Percentiles rank a stretch among this genome's conserved stretches.
These are phyloP conservation scores for Papiliotrema flavescens DNA, from an alignment of 1,284 basidiomycete genomes.

Conservation along the genomic window DNA sequence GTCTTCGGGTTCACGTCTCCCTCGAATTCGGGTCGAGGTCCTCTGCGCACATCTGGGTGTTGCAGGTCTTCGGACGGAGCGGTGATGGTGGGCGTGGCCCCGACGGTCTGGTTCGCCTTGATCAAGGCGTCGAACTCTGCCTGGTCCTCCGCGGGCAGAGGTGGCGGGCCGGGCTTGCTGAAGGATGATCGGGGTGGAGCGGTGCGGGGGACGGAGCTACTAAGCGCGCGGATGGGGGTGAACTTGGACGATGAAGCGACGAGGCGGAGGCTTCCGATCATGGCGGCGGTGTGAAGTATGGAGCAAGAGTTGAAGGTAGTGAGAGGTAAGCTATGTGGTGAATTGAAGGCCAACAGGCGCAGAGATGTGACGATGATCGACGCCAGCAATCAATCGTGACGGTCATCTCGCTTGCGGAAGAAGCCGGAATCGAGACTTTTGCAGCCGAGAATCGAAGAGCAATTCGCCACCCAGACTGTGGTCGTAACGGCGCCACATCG, in stretches of 20 bases:
- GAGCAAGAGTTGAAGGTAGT: no score
- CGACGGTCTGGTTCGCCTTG: constrained; percentile 36
- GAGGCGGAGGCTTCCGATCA: not conserved
- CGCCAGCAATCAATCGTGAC: not conserved
- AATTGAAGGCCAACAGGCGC: not conserved
- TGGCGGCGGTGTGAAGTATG: not conserved
- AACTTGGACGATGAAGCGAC: not conserved
- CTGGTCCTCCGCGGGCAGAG: constrained; percentile 45
- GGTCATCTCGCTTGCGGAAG: not conserved
- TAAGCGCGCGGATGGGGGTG: no score
- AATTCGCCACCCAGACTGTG: not conserved
- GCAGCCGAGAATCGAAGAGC: not conserved
- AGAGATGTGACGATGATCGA: not conserved
- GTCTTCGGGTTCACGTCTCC: constrained; percentile 56
- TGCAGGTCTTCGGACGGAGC: constrained; percentile 9
- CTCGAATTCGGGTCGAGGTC: constrained; percentile 52
- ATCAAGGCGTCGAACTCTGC: constrained; percentile 48
- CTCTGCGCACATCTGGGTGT: constrained; percentile 47
- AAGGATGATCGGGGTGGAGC: constrained; percentile 14
- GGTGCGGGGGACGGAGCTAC: not conserved
- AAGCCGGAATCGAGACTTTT: not conserved
- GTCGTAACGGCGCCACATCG: not conserved
- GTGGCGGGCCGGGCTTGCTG: constrained; percentile 43
- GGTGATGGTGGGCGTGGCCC: constrained; percentile 25
- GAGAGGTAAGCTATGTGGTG: not conserved